Percentiles rank a stretch among this genome's conserved stretches.
These are phyloP conservation scores for Boletus vermiculosoides DNA, from an alignment of 768 basidiomycete species.

Conservation along the genomic window DNA sequence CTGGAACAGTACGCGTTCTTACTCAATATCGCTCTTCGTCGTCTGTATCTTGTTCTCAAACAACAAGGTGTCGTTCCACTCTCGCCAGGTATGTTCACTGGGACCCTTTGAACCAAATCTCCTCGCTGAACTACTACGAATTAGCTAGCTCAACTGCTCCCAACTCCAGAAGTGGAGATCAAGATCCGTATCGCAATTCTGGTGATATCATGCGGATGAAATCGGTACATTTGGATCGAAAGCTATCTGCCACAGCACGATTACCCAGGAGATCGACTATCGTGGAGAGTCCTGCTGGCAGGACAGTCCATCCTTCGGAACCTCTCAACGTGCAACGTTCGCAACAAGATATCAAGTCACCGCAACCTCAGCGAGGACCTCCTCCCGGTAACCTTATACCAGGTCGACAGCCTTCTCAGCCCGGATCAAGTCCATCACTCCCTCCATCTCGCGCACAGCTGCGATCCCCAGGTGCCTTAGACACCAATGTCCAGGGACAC, in stretches of 20 bases:
- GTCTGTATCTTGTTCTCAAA: conserved; percentile 84
- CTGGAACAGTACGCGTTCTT: conserved; percentile 98
- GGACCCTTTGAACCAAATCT: conserved; percentile 2
- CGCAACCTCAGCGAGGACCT: conserved; percentile 41
- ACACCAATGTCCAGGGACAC: conserved; percentile 43
- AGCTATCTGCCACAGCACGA: conserved; percentile 89
- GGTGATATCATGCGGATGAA: conserved; percentile 93
- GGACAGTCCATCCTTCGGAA: conserved; percentile 75
- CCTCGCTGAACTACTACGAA: conserved; percentile 10
- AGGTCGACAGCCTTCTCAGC: conserved; percentile 36
- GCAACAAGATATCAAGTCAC: conserved; percentile 40
- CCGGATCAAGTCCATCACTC: conserved; percentile 30
- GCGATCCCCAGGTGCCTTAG: conserved; percentile 38
- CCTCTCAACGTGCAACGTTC: conserved; percentile 46
- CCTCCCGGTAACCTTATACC: conserved; percentile 36
- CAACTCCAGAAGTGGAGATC: conserved; percentile 39
- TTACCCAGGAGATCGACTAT: conserved; percentile 93
- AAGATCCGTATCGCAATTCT: conserved; percentile 83
- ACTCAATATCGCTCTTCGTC: conserved; percentile 89
- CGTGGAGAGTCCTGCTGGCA: conserved; percentile 90
- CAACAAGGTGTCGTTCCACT: conserved; percentile 88
- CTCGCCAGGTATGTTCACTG: conserved; percentile 56
- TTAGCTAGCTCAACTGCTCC: conserved; percentile 34
- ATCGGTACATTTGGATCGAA: conserved; percentile 91
- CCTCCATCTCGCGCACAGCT: conserved; percentile 38